Evolutionary conservation across 495 filamentous ascomycete genomes (phyloP), one percentile per base, ranked within the genome.

Genomic region (Astrothelium macrocarpum): DNA sequence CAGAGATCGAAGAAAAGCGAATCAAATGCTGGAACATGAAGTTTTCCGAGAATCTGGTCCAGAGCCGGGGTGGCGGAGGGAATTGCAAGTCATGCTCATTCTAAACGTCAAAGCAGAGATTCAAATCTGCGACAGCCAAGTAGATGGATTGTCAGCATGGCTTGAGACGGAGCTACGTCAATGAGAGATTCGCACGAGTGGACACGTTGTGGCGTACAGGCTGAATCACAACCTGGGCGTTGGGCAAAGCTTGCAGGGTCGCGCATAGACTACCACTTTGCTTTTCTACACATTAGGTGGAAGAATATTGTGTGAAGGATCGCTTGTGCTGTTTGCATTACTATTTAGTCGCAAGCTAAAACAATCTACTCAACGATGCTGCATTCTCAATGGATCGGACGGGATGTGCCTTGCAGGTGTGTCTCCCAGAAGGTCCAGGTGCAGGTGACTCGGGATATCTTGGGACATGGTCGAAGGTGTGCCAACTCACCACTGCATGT

Each of bases 51-150:
- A 76, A 46, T 73, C 75, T 63, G 82, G 79, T 9, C 74, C 75
- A 0, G 80, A 86, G 68, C 76, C 61, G 1, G 79, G 82, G 32
- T 85, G 85, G 77, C 79, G 82, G 53, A 69, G 71, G 12, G 90
- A 94, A 69, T 70, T 97, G 66, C 93, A 95, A 75, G 73, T 81
- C 3, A 97, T 97, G 91, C 72, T 97, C 56, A 83, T 95, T 78
- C 70, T 95, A 60, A 88, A 89, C 68, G 64, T 90, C 60, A 98
- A 98, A 72, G 90, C 87, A 1, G 94, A 98, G 75, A 93, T 94
- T 65, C 90, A 98, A 76, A 79, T 88, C 10, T 77, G 96, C 61
- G 90, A 90, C 64, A 78, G 83, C 23, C 72, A 75, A 29, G 79
- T 80, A 0, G 77, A 75, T 7, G 81, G 85, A 16, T 71, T 94